Evolutionary conservation across 2,329 filamentous ascomycete genomes (phyloP).

Genomic region (Diatrype stigma): DNA sequence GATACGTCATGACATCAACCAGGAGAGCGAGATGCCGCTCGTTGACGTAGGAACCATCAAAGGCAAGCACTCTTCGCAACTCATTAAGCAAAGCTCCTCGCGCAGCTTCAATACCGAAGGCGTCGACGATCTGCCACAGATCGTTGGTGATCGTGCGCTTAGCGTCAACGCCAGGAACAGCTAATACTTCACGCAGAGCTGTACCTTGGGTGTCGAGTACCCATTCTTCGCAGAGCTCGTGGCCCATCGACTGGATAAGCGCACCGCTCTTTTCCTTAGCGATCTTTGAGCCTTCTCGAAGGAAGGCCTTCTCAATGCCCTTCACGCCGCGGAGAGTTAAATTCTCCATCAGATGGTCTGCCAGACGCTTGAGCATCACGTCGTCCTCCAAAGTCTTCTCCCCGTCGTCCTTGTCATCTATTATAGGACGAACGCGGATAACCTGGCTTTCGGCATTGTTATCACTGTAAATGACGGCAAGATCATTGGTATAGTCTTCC

Average conservation of each 20-base stretch:
- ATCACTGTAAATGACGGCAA: conserved; percentile 94
- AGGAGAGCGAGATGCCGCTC: conserved; percentile 93
- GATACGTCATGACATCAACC: conserved; percentile 96
- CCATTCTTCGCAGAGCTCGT: conserved; percentile 81
- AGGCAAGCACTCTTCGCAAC: conserved; percentile 87
- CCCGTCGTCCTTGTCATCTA: conserved; percentile 66
- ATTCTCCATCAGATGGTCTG: conserved; percentile 86
- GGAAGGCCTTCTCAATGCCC: conserved; percentile 86
- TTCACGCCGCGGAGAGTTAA: conserved; percentile 86
- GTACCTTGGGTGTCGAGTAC: conserved; percentile 94
- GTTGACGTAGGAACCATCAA: conserved; percentile 99
- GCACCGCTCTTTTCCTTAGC: conserved; percentile 66
- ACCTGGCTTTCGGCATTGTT: conserved; percentile 96
- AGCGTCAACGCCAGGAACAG: conserved; percentile 83
- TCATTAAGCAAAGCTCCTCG: conserved; percentile 83
- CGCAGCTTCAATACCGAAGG: conserved; percentile 94
- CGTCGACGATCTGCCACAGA: conserved; percentile 88
- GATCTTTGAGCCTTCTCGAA: conserved; percentile 74
- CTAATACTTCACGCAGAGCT: conserved; percentile 75
- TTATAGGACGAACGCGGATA: conserved; percentile 82
- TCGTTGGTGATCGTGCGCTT: conserved; percentile 90
- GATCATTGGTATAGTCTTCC: conserved; percentile 76
- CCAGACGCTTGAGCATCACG: conserved; percentile 85
- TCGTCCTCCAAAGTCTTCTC: conserved; percentile 71
- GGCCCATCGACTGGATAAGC: conserved; percentile 68